These are phyloP conservation scores for Coniophora puteana DNA, from an alignment of 1,284 basidiomycete genomes.

Conservation along the genomic window DNA sequence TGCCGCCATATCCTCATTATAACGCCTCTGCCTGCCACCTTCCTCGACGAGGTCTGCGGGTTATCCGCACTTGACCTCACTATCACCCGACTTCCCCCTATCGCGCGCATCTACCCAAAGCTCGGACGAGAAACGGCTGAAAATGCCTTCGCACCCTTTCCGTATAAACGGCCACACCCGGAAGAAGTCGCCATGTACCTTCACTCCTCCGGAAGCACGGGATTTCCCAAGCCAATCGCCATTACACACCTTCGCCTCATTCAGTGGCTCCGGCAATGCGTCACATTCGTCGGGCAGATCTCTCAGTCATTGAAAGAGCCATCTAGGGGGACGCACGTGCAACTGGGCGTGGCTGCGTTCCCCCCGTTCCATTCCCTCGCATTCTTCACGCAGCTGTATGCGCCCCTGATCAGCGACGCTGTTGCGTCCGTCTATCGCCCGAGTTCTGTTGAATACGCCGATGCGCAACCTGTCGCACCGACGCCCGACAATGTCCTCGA, in stretches of 20 bases:
- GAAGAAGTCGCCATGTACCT: conserved; percentile 4
- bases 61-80: conserved; percentile 8
- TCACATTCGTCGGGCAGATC: too few species aligned
- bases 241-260: conserved; percentile 19
- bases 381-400: not conserved
- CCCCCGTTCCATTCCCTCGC: conserved; percentile 1
- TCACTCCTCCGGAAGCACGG: conserved; percentile 12
- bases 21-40: conserved; percentile 14
- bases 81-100: conserved; percentile 26
- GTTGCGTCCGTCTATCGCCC: not conserved
- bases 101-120: conserved; percentile 27
- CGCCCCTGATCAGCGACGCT: not conserved
- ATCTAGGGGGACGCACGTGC: too few species aligned
- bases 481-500: conserved; percentile 1
- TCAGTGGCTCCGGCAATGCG: too few species aligned
- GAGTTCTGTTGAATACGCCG: not conserved
- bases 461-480: not conserved
- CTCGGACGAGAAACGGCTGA: conserved; percentile 24
- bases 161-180: conserved; percentile 4
- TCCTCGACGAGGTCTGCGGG: conserved; percentile 25
- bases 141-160: conserved; percentile 27
- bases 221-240: conserved; percentile 8
- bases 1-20: conserved; percentile 31
- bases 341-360: not conserved
- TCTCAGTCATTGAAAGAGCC: too few species aligned